Evolutionary conservation across 2,329 filamentous ascomycete genomes (phyloP).

Genomic region (Akanthomyces lecanii): DNA sequence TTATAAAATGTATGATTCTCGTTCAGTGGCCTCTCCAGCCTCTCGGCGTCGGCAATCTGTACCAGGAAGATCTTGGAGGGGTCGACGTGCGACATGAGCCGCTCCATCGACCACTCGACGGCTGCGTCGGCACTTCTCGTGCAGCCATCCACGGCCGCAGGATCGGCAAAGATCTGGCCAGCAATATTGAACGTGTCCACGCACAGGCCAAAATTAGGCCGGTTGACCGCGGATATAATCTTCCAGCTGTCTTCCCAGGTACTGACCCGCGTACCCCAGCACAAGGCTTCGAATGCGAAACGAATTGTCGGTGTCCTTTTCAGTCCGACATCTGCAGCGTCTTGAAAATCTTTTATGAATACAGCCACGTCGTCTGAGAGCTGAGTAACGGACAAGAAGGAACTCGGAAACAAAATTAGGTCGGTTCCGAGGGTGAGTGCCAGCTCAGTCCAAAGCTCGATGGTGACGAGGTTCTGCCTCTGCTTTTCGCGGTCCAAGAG

Average conservation of each 20-base stretch:
- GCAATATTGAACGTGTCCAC: conserved; percentile 75
- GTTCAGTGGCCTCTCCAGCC: conserved; percentile 50
- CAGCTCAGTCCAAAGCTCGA: conserved; percentile 66
- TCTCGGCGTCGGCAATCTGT: conserved; percentile 69
- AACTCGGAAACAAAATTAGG: conserved; percentile 70
- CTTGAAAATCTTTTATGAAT: conserved; percentile 58
- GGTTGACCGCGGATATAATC: conserved; percentile 57
- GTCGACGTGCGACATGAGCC: conserved; percentile 52
- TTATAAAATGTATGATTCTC: conserved; percentile 38
- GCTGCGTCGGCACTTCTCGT: conserved; percentile 49
- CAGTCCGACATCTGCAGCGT: conserved; percentile 63
- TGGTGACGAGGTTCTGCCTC: conserved; percentile 53
- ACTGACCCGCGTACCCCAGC: conserved; percentile 64
- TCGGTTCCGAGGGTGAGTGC: conserved; percentile 62
- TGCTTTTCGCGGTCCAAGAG: conserved; percentile 59
- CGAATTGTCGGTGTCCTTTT: conserved; percentile 51
- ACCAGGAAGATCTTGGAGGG: conserved; percentile 66
- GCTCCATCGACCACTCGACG: conserved; percentile 49
- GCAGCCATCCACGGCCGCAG: conserved; percentile 46
- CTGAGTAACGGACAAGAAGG: conserved; percentile 53
- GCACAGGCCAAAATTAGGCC: conserved; percentile 69
- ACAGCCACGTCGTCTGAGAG: conserved; percentile 45
- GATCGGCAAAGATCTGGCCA: conserved; percentile 65
- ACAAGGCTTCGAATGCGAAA: conserved; percentile 68
- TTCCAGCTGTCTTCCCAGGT: conserved; percentile 69